These are phyloP conservation scores for Alternaria novae-zelandiae DNA, from an alignment of 2,329 filamentous ascomycete genomes.

Conservation along the genomic window DNA sequence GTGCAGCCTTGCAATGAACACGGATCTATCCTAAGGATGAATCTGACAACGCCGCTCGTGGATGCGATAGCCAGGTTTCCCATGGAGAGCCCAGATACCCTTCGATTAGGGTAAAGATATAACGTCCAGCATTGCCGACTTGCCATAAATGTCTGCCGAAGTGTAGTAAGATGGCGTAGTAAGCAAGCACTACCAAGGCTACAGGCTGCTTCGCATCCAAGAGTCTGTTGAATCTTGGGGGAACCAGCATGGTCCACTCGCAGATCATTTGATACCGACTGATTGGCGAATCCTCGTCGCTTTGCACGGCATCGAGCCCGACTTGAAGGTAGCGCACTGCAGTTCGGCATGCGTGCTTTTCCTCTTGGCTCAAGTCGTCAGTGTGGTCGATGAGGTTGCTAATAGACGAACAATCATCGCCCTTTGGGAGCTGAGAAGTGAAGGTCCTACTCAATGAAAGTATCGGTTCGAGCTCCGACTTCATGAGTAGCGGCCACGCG, in stretches of 20 bases:
- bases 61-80: conserved; percentile 13
- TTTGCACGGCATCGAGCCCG: conserved; percentile 26
- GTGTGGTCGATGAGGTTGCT: conserved; percentile 24
- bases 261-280: conserved; percentile 36
- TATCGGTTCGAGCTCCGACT: conserved; percentile 34
- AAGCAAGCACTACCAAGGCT: conserved; percentile 57
- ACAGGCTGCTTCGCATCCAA: conserved; percentile 49
- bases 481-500: conserved; percentile 35
- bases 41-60: background rate
- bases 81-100: conserved; percentile 51
- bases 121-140: conserved; percentile 24
- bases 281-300: background rate
- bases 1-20: background rate
- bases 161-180: conserved; percentile 59
- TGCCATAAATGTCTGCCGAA: conserved; percentile 31
- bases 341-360: conserved; percentile 31
- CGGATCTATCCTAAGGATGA: background rate
- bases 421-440: conserved; percentile 24
- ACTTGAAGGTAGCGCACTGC: conserved; percentile 34
- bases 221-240: conserved; percentile 45
- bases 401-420: conserved; percentile 28
- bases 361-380: conserved; percentile 14
- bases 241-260: conserved; percentile 48
- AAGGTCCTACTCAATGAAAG: conserved; percentile 23
- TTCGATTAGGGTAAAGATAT: conserved; percentile 55